Conservation (phyloP, 192 early-diverging fungal genomes). For the Coemansia asiatica region DNA sequence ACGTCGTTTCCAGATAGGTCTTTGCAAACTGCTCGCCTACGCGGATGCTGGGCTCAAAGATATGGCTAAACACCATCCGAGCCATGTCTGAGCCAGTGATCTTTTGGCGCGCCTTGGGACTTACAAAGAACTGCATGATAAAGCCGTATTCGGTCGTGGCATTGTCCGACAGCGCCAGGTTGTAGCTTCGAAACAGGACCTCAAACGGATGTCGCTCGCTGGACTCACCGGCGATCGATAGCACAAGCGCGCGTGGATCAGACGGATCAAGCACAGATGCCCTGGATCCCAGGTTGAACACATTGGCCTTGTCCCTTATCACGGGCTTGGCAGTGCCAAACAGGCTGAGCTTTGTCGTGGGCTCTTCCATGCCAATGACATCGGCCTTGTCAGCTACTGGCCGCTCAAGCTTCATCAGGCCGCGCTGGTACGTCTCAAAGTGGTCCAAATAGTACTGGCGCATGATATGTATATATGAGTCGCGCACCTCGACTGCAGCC, state of each 20-base stretch:
- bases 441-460: constrained; percentile 84
- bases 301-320: constrained; percentile 77
- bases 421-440: constrained; percentile 86
- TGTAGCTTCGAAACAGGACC: constrained; percentile 86
- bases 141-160: constrained; percentile 95
- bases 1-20: constrained; percentile 70
- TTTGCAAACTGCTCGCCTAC: constrained; percentile 61
- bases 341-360: constrained; percentile 64
- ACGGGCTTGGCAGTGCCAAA: constrained; percentile 68
- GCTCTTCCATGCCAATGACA: constrained; percentile 85
- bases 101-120: constrained; percentile 61
- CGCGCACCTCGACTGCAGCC: constrained; percentile 82
- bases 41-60: constrained; percentile 72
- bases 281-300: constrained; percentile 84
- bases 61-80: constrained; percentile 74
- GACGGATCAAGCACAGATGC: constrained; percentile 69
- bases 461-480: constrained; percentile 82
- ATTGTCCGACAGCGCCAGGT: constrained; percentile 90
- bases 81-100: constrained; percentile 62
- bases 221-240: constrained; percentile 47
- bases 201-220: constrained; percentile 68
- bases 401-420: constrained; percentile 73
- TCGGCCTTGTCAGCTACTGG: constrained; percentile 79
- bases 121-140: constrained; percentile 85
- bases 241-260: constrained; percentile 85